Percentiles rank a stretch among this genome's conserved stretches.
Evolutionary conservation across 2,329 filamentous ascomycete genomes (phyloP).

Genomic region (Teratosphaeria zuluensis): DNA sequence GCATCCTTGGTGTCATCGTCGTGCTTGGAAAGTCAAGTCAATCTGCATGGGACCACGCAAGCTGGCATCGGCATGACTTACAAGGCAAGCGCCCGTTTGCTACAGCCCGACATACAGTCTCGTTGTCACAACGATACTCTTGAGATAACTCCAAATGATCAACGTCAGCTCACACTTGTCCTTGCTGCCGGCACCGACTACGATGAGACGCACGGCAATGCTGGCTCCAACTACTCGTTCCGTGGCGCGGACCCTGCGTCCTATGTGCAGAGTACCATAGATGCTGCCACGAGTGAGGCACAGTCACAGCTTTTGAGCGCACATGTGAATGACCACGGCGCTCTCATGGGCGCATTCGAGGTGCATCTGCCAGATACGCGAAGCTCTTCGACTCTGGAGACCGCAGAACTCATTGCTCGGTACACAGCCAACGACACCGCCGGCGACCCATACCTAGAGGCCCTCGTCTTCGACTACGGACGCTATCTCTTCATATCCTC

Average conservation of each 20-base stretch:
- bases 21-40: constrained; percentile 18
- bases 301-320: constrained; percentile 23
- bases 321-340: constrained; percentile 35
- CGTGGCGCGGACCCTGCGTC: constrained; percentile 37
- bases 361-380: constrained; percentile 38
- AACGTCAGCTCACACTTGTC: constrained; percentile 29
- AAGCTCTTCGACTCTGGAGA: constrained; percentile 32
- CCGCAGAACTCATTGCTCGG: constrained; percentile 22
- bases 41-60: constrained; percentile 31
- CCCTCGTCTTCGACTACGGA: constrained; percentile 44
- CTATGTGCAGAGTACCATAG: constrained; percentile 27
- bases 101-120: constrained; percentile 12
- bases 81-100: constrained; percentile 28
- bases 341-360: constrained; percentile 31
- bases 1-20: constrained; percentile 7
- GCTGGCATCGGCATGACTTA: constrained; percentile 37
- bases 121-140: constrained; percentile 20
- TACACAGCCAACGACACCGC: constrained; percentile 17
- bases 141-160: constrained; percentile 18
- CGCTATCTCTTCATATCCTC: constrained; percentile 48
- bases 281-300: constrained; percentile 26
- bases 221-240: constrained; percentile 37
- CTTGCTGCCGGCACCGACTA: constrained; percentile 41
- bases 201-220: constrained; percentile 41
- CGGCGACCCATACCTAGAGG: constrained; percentile 43